Evolutionary conservation across 805 yeast genomes (phyloP), one percentile per base, ranked within the genome.

Genomic region (Tetrapisispora namnaoensis): DNA sequence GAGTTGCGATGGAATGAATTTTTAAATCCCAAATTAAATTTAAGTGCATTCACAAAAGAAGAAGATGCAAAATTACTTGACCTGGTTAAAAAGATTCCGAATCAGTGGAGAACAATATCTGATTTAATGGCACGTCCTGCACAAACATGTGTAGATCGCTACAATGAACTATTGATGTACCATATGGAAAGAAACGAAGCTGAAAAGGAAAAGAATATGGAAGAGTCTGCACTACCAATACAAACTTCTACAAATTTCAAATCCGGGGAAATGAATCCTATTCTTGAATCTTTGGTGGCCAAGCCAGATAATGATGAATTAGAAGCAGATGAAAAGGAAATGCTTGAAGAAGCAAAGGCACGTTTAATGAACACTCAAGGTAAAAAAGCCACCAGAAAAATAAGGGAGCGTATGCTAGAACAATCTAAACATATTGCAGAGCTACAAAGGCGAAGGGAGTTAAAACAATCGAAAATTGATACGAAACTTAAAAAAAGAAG

Each of bases 31-130:
- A 65, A 72, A 4, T 74, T 91, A 44, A 71, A 76, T 58, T 79
- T 79, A 53, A 51, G 66, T 1, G 82, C 75, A 27, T 93, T 96
- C 93, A 68, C 83, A 0, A 70, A 73, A 28, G 82, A 78, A 27
- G 95, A 90, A 51, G 99, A 91, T 63, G 81, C 77, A 42, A 76
- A 77, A 59, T 70, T 91, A 43, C 63, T 89, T 49, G 73, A 76
- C 34, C 58, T 88, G 51, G 89, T 86, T 0, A 76, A 78, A 55
- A 65, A 80, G 34, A 68, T 90, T 55, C 97, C 98, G 1, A 88
- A 90, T 53, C 97, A 90, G 67, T 91, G 99, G 99, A 76, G 95
- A 42, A 80, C 93, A 1, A 86, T 93, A n/a, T 84, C 95, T 1
- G 78, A 86, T 7, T 64, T 82, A 10, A 70, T 90, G 63, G 89